These are phyloP conservation scores for Tetracentron sinense DNA, from an alignment of 164 flowering plant genomes.

Conservation along the genomic window DNA sequence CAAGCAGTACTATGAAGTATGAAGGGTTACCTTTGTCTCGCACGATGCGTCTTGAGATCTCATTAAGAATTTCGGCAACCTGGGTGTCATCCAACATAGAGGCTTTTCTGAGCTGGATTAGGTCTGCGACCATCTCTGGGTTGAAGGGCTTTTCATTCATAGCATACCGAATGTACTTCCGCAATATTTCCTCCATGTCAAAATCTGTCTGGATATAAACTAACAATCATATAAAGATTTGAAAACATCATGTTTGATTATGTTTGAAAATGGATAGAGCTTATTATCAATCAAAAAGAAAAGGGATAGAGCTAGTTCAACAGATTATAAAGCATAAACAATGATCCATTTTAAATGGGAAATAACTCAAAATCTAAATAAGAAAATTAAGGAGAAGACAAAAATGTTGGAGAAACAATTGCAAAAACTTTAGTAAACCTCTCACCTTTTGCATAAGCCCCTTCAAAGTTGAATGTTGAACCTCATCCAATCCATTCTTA, in stretches of 20 bases:
- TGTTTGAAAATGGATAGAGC: no score
- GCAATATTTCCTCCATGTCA: conserved; percentile 68
- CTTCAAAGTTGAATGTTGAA: conserved; percentile 46
- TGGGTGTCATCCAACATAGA: conserved; percentile 62
- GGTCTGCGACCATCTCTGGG: conserved; percentile 53
- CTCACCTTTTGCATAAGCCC: conserved; percentile 65
- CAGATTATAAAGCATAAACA: neutral
- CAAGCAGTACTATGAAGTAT: no score
- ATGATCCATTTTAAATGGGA: neutral
- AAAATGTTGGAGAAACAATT: no score
- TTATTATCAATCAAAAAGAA: no score
- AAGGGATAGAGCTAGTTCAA: neutral
- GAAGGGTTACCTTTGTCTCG: conserved; percentile 63
- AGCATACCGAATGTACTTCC: conserved; percentile 84
- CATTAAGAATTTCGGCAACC: conserved; percentile 78
- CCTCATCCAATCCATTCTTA: conserved; percentile 50
- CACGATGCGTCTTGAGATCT: conserved; percentile 80
- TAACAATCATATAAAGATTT: conserved; percentile 11
- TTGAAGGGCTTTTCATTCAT: conserved; percentile 88
- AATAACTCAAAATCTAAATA: neutral
- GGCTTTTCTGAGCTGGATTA: conserved; percentile 79
- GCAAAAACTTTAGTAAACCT: no score
- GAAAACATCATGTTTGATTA: no score
- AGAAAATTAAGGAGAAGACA: no score
- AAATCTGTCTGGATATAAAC: conserved; percentile 77